Conservation (phyloP, 352 stramenopile genomes). For the Globisporangium cylindrosporum region DNA sequence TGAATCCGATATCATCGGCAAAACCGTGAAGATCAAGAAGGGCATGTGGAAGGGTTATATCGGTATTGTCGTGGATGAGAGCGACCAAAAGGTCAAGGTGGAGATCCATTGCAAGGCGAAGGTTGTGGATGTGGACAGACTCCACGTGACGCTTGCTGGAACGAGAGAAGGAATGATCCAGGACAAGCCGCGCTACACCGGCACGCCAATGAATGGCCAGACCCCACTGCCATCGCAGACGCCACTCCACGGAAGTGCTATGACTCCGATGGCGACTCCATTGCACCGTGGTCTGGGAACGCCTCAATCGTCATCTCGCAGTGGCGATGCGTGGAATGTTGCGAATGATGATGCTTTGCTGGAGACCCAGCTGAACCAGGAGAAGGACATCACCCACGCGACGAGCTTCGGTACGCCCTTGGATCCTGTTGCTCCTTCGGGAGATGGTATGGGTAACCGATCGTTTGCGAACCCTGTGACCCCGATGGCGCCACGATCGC, state of each 20-base stretch:
- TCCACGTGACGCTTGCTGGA: constrained; percentile 74
- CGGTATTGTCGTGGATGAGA: constrained; percentile 88
- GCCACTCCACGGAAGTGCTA: constrained; percentile 76
- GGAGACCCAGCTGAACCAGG: constrained; percentile 87
- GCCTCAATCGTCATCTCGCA: constrained; percentile 56
- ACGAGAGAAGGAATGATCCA: constrained; percentile 75
- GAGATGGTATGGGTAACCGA: constrained; percentile 45
- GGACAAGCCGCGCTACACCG: constrained; percentile 67
- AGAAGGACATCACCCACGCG: constrained; percentile 88
- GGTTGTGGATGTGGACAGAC: constrained; percentile 82
- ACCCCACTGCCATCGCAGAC: constrained; percentile 83
- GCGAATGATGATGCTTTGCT: constrained; percentile 84
- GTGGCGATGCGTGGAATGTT: constrained; percentile 80
- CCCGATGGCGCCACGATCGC: constrained; percentile 60
- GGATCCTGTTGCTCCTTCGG: constrained; percentile 70
- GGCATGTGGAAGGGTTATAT: constrained; percentile 92
- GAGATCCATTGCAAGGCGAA: constrained; percentile 91
- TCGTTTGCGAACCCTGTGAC: constrained; percentile 50
- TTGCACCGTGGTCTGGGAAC: constrained; percentile 80
- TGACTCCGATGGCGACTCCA: constrained; percentile 86
- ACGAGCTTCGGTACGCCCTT: constrained; percentile 83
- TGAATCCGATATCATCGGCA: constrained; percentile 82
- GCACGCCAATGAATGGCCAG: constrained; percentile 71
- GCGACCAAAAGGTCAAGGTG: constrained; percentile 89
- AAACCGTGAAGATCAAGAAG: constrained; percentile 91